Evolutionary conservation across 768 basidiomycete species (phyloP), one percentile per base, ranked within the genome.

Genomic region (Trichaptum fuscoviolaceum): DNA sequence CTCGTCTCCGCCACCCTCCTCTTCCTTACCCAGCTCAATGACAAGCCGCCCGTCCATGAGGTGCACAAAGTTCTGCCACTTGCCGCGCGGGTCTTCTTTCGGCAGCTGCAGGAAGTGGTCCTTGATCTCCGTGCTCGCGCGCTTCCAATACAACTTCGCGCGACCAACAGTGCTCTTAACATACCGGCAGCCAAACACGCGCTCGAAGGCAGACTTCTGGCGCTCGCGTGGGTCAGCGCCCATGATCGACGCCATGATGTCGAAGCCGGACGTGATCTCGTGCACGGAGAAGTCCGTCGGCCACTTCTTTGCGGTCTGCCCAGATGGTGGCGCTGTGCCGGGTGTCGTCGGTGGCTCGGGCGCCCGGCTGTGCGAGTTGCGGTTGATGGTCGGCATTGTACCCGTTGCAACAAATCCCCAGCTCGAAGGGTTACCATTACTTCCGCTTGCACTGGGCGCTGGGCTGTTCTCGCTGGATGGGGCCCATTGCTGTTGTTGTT

Each of bases 151-250:
- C 0, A 85, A 85, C n/a, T 87, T 82, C 70, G 89, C 88, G 15
- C 88, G 83, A 73, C 88, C 89, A 18, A 90, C 86, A 0, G 89
- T 90, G 71, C 85, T 87, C 75, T 90, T 90, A 35, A 90, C 87
- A 71, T 90, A 90, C 34, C 87, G 81, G 69, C 83, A 85, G 35
- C 86, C 85, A 74, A 91, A 91, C 52, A 89, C 85, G 58, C 85
- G 85, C 73, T 89, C 87, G 66, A 90, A 90, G 7, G 88, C 87
- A 1, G 77, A 77, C n/a, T 84, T 84, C 70, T 90, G 89, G 2
- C 87, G 89, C 70, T 85, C 79, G 36, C 78, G 77, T 15, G 82
- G 77, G 57, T 70, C 70, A 63, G 75, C 71, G 0, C 71, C 69
- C 9, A 77, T 76, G 57, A 82, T 69, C n/a, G 65, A 23, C 64